Evolutionary conservation across 2,329 filamentous ascomycete genomes (phyloP).

Genomic region (Apiospora saccharicola): DNA sequence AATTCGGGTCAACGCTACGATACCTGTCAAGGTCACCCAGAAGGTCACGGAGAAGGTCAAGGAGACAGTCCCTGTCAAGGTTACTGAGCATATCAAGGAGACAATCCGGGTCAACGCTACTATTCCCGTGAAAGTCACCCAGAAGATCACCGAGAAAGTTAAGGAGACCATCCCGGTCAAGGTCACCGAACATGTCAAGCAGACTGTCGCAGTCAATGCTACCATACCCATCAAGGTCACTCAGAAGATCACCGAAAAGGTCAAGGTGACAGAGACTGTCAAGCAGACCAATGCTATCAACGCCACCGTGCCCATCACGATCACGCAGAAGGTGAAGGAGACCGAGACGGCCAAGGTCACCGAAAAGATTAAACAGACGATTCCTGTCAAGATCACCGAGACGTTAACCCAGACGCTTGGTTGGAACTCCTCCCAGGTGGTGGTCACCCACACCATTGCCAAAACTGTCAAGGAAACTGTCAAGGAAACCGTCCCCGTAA

Average conservation of each 20-base stretch:
- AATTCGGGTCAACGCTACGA: neutral
- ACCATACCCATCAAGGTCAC: constrained; percentile 5
- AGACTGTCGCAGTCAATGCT: neutral
- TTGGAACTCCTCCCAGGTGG: constrained; percentile 2
- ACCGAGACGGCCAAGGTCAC: neutral
- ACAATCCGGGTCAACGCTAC: neutral
- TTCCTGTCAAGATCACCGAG: constrained; percentile 6
- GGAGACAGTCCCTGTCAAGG: neutral
- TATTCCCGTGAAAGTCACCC: neutral
- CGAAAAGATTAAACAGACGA: neutral
- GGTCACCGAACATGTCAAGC: neutral
- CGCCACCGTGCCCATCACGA: neutral
- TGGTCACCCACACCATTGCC: neutral
- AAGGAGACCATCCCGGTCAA: constrained; percentile 1
- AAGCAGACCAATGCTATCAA: constrained; percentile 2
- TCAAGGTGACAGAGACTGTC: constrained; percentile 1
- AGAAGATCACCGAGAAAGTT: constrained; percentile 4
- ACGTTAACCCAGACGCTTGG: neutral
- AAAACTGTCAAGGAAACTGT: neutral
- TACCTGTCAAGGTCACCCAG: neutral
- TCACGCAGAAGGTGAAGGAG: neutral
- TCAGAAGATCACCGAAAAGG: neutral
- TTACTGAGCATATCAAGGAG: neutral
- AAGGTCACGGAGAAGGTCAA: constrained; percentile 8
- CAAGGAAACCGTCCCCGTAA: neutral